These are phyloP conservation scores for Arabidopsis hybrid DNA, from an alignment of 441 rosid species.

Conservation along the genomic window DNA sequence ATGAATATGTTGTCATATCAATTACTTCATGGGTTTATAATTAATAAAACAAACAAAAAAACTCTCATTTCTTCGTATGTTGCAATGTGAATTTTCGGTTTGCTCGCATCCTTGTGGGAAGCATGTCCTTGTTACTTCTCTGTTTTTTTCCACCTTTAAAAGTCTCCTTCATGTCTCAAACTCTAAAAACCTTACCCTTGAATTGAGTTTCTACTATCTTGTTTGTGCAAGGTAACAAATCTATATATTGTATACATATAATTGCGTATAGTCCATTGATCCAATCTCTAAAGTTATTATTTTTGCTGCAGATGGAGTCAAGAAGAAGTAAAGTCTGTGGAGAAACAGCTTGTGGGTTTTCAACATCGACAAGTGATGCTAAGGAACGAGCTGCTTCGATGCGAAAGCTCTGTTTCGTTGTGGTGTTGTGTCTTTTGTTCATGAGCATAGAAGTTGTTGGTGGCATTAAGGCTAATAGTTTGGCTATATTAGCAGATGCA, in stretches of 20 bases:
- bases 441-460: slow-evolving; percentile 65
- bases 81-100: slow-evolving; percentile 9
- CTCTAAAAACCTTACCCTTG: slow-evolving; percentile 24
- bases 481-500: slow-evolving; percentile 68
- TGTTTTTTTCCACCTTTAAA: slow-evolving; percentile 5
- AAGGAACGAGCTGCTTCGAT: slow-evolving; percentile 58
- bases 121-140: slow-evolving; percentile 10
- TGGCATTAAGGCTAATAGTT: slow-evolving; percentile 69
- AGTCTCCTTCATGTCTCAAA: slow-evolving; percentile 14
- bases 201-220: slow-evolving; percentile 24
- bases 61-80: neutral
- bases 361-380: slow-evolving; percentile 56
- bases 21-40: slow-evolving; percentile 10
- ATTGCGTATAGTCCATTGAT: neutral
- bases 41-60: neutral
- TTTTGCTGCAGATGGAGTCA: slow-evolving; percentile 52
- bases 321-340: slow-evolving; percentile 54
- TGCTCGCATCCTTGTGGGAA: slow-evolving; percentile 25
- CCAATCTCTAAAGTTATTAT: neutral
- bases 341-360: slow-evolving; percentile 64
- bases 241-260: neutral
- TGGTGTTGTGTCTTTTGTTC: slow-evolving; percentile 58
- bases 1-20: slow-evolving; percentile 21
- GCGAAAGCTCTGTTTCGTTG: slow-evolving; percentile 60
- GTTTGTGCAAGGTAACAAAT: slow-evolving; percentile 17